These are phyloP conservation scores for Daldinia concentrica DNA, from an alignment of 495 filamentous ascomycete species.

Conservation along the genomic window DNA sequence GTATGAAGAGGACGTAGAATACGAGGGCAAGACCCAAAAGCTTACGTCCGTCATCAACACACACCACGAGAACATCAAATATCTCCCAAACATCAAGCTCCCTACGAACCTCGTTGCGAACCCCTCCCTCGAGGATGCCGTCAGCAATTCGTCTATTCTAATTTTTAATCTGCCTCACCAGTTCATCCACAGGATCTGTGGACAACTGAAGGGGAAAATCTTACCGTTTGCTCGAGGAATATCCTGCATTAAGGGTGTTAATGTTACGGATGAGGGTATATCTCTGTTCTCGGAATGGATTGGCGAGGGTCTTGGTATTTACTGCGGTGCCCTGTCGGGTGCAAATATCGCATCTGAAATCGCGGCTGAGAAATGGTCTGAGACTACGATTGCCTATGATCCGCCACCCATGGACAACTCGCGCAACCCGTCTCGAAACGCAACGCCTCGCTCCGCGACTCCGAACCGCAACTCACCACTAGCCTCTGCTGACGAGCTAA, in stretches of 20 bases:
- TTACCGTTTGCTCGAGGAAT: constrained; percentile 92
- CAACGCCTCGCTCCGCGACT: constrained; percentile 69
- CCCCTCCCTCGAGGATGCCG: constrained; percentile 82
- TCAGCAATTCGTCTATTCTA: constrained; percentile 83
- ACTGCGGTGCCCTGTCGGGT: constrained; percentile 94
- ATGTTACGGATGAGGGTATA: constrained; percentile 83
- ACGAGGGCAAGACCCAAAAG: constrained; percentile 79
- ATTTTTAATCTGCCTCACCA: constrained; percentile 99
- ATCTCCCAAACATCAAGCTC: constrained; percentile 85
- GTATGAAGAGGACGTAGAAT: constrained; percentile 83
- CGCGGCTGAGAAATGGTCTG: constrained; percentile 92
- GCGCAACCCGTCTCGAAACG: constrained; percentile 71
- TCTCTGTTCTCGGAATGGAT: constrained; percentile 95
- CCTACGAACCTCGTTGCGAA: constrained; percentile 89
- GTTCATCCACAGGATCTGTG: constrained; percentile 90
- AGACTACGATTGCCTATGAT: constrained; percentile 96
- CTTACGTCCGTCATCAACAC: constrained; percentile 91
- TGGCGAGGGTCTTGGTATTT: constrained; percentile 87
- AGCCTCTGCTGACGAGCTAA: constrained; percentile 65
- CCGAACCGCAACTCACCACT: constrained; percentile 48
- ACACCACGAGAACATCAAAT: constrained; percentile 96
- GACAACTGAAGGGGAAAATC: constrained; percentile 85
- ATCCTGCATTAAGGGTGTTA: constrained; percentile 97
- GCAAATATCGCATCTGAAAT: constrained; percentile 98
- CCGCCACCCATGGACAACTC: constrained; percentile 84